Conservation (phyloP, 164 flowering plant genomes). For the Berberis thunbergii region DNA sequence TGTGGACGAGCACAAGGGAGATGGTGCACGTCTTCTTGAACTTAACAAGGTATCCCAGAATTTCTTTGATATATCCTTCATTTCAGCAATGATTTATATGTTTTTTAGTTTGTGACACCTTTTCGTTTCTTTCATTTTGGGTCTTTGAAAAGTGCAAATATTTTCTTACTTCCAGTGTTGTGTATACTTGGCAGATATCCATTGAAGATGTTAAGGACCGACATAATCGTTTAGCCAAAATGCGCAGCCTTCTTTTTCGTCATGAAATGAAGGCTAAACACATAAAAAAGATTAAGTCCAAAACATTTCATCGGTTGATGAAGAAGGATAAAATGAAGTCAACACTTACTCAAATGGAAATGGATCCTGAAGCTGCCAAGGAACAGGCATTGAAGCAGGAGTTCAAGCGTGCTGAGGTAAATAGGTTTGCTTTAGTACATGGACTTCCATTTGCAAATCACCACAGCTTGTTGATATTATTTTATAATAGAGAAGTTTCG, state of each 20-base stretch:
- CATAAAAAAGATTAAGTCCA: constrained; percentile 80
- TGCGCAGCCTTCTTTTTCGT: constrained; percentile 84
- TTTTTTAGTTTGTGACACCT: neutral
- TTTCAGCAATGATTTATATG: neutral
- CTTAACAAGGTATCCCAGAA: constrained; percentile 53
- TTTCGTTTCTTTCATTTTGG: neutral
- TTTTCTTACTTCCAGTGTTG: neutral
- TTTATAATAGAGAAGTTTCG: too few species aligned
- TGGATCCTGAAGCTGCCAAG: constrained; percentile 83
- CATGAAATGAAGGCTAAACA: constrained; percentile 81
- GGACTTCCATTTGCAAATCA: neutral
- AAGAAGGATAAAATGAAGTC: constrained; percentile 64
- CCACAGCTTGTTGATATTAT: too few species aligned
- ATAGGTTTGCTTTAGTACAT: neutral
- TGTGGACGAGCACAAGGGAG: constrained; percentile 63
- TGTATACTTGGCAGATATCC: constrained; percentile 38
- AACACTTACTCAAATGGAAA: constrained; percentile 25
- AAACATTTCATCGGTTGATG: constrained; percentile 59
- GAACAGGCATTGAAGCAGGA: constrained; percentile 79
- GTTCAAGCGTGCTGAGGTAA: constrained; percentile 75
- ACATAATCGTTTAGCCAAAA: constrained; percentile 64
- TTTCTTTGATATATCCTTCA: neutral
- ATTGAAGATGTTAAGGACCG: constrained; percentile 62
- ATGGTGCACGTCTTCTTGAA: constrained; percentile 87
- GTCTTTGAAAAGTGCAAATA: neutral